Evolutionary conservation across 768 basidiomycete species (phyloP), one percentile per base, ranked within the genome.

Genomic region (Collybia mongolica): DNA sequence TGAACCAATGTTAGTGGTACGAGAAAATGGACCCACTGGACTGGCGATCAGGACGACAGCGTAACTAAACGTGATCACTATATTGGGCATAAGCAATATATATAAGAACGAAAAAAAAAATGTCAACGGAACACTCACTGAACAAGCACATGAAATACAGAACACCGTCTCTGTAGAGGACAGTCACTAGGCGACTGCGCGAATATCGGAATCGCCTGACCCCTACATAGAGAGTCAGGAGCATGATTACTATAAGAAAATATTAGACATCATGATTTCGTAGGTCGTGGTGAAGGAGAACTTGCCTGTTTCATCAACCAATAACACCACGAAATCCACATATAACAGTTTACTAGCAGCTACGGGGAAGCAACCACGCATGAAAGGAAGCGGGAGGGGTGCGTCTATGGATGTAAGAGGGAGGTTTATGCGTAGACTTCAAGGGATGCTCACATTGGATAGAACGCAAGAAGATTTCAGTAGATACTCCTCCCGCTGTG

Each of bases 101-200:
- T 32, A 14, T 37, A 17, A 19, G 15, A 22, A 29, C n/a, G 26
- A 5, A 37, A 14, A 3, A 36, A 6, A 14, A 5, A 18, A 6
- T 20, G 36, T 5, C 6, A 20, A 18, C 17, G 8, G 19, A 6
- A 29, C 3, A 43, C 52, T 49, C 35, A 54, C 52, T 6, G 19
- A 49, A 49, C 23, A 54, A 37, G 22, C 15, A 44, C 32, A 49
- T 15, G 20, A 49, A 54, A 35, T 49, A 54, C 2, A 49, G 22
- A 32, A 54, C 28, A 18, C 52, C 52, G 39, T 54, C 52, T 15
- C 52, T 23, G 42, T 54, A 54, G 18, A 54, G 41, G 0, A 39
- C 49, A 6, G 26, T 12, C 5, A 54, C 36, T 9, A 49, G 19
- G 3, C 29, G 47, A 22, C 26, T 49, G 7, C 39, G 7, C 15